Conservation (phyloP, 1,284 basidiomycete species). For the Fistulinella cinereoalba region DNA sequence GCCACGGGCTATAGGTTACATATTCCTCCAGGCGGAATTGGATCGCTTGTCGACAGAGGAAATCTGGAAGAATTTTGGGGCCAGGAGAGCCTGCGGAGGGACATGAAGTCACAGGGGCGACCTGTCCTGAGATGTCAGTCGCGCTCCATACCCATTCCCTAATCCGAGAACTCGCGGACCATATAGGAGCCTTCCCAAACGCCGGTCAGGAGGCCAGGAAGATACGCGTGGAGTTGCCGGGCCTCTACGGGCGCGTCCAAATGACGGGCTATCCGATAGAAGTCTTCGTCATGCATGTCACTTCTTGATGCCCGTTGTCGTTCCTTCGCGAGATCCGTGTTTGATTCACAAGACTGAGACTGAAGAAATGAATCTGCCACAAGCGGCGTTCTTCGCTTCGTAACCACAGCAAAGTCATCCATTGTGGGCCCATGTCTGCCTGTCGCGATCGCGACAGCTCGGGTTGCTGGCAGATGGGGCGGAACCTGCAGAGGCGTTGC, state of each 20-base stretch:
- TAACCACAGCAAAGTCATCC: constrained; percentile 44
- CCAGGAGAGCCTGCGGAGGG: constrained; percentile 8
- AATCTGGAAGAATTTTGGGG: constrained; percentile 21
- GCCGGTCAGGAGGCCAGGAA: constrained; percentile 46
- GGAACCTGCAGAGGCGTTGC: constrained; percentile 42
- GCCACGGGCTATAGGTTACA: constrained; percentile 32
- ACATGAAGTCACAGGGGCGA: constrained; percentile 26
- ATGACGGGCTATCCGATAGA: constrained; percentile 35
- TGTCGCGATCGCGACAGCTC: constrained; percentile 40
- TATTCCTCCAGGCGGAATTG: constrained; percentile 34
- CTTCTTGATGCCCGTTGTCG: constrained; percentile 37
- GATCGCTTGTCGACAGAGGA: constrained; percentile 35
- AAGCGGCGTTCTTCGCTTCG: constrained; percentile 39
- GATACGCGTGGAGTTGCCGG: constrained; percentile 33
- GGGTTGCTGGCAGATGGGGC: constrained; percentile 47
- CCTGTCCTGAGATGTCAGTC: constrained; percentile 26
- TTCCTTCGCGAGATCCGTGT: constrained; percentile 33
- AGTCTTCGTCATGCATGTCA: constrained; percentile 40
- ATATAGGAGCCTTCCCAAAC: constrained; percentile 58
- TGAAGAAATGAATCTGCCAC: constrained; percentile 40
- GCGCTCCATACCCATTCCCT: constrained; percentile 6
- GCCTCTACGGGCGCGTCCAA: constrained; percentile 19
- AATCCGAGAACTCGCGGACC: constrained; percentile 37
- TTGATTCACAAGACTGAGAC: constrained; percentile 30
- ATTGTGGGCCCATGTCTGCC: constrained; percentile 48